Base-by-base conservation (phyloP, 768 basidiomycete species). In the Trametes sanguinea region DNA sequence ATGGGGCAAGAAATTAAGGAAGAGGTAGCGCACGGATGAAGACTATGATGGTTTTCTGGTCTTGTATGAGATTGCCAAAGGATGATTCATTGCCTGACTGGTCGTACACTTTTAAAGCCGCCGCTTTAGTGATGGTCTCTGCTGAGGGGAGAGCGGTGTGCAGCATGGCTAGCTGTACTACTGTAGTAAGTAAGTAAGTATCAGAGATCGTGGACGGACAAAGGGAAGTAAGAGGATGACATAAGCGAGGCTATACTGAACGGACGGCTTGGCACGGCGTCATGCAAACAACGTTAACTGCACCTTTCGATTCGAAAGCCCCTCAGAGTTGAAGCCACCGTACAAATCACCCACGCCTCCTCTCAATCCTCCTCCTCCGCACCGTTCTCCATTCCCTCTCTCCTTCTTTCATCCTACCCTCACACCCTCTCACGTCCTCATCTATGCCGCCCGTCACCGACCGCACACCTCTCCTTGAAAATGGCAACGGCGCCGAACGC, bases 31-130 rank as follows among this genome's bases (percentile, higher is more conserved):
- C 17, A 86, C 87, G 82, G 57, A 88, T 85, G 70, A 89, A 88
- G 1, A 89, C 83, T 3, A 88, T 79, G 11, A 89, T 74, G 0
- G 82, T 82, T 67, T 81, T 83, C 65, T 81, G 69, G 2, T 78
- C 68, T 44, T 77, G 72, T 61, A 83, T 81, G 5, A 89, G 52
- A 2, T 76, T 78, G 1, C 85, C 82, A 70, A 89, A 89, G 11
- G 68, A 68, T 33, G 86, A 73, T 39, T 75, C 73, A 13, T 77
- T 70, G 1, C 87, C 87, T 2, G 73, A 65, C 4, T 65, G 65
- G 64, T 86, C 80, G n/a, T 74, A 75, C 0, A 89, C 72, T 0
- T 77, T 35, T 10, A 64, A 45, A 11, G 56, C 39, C 0, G 64
- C 51, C 0, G 82, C 85, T 6, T 73, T 65, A 0, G 68, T 62